These are phyloP conservation scores for Arachnomyces sp. DNA, from an alignment of 2,329 filamentous ascomycete species.

Conservation along the genomic window DNA sequence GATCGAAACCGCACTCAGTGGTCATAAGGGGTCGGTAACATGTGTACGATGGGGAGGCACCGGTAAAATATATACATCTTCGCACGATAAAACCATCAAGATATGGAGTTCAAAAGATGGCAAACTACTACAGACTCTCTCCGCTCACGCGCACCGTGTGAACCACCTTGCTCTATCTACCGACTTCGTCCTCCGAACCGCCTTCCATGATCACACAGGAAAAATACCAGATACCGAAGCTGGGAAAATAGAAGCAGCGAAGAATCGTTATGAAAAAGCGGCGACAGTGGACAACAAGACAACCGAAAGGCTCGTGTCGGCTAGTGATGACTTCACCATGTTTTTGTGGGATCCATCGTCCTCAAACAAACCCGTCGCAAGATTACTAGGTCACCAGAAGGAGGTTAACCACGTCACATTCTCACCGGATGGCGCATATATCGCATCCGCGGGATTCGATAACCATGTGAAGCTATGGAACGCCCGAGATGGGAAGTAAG, in stretches of 20 bases:
- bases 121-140: slow-evolving; percentile 69
- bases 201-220: slow-evolving; percentile 75
- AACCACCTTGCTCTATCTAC: slow-evolving; percentile 92
- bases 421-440: slow-evolving; percentile 77
- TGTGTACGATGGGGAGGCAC: slow-evolving; percentile 95
- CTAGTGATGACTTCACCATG: slow-evolving; percentile 93
- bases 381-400: slow-evolving; percentile 90
- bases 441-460: slow-evolving; percentile 86
- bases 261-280: slow-evolving; percentile 76
- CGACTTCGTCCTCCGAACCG: slow-evolving; percentile 79
- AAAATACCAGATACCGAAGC: slow-evolving; percentile 61
- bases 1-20: slow-evolving; percentile 74
- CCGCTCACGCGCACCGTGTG: slow-evolving; percentile 84
- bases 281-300: slow-evolving; percentile 68
- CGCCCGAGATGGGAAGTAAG: slow-evolving; percentile 56
- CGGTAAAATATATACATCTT: slow-evolving; percentile 72
- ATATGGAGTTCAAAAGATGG: slow-evolving; percentile 80
- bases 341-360: slow-evolving; percentile 83
- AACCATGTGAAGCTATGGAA: slow-evolving; percentile 94
- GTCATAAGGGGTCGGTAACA: slow-evolving; percentile 81
- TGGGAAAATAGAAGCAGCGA: slow-evolving; percentile 66
- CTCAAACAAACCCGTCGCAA: slow-evolving; percentile 75
- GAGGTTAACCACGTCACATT: slow-evolving; percentile 94
- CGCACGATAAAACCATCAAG: slow-evolving; percentile 86
- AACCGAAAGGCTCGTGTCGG: slow-evolving; percentile 78